These are phyloP conservation scores for Trichoderma lentiforme DNA, from an alignment of 2,329 filamentous ascomycete species.

Conservation along the genomic window DNA sequence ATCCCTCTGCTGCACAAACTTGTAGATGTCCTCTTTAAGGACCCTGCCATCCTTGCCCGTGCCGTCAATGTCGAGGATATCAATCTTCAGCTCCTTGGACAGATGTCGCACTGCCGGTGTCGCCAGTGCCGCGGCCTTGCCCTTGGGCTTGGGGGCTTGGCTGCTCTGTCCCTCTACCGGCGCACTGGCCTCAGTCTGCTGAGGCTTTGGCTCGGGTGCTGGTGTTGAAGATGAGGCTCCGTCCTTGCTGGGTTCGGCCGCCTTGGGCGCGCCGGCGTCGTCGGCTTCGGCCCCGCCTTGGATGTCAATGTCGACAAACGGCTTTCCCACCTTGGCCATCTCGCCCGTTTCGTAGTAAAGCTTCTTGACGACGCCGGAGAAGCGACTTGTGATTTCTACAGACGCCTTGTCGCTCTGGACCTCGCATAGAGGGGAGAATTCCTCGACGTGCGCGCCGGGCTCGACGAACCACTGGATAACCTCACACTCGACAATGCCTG, in stretches of 20 bases:
- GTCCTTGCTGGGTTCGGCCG: slow-evolving; percentile 31
- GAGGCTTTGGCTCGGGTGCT: slow-evolving; percentile 20
- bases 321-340: slow-evolving; percentile 92
- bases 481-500: slow-evolving; percentile 96
- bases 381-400: slow-evolving; percentile 90
- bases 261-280: slow-evolving; percentile 35
- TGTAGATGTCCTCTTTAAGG: slow-evolving; percentile 85
- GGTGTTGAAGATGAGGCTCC: slow-evolving; percentile 27
- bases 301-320: slow-evolving; percentile 92
- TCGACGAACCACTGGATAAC: slow-evolving; percentile 99
- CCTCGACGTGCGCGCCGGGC: slow-evolving; percentile 89
- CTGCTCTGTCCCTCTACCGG: background rate
- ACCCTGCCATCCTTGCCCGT: slow-evolving; percentile 90
- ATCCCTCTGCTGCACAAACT: slow-evolving; percentile 58
- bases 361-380: slow-evolving; percentile 93
- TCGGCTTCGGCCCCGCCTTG: slow-evolving; percentile 63
- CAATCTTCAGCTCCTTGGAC: slow-evolving; percentile 72
- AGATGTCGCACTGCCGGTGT: slow-evolving; percentile 91
- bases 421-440: slow-evolving; percentile 97
- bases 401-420: slow-evolving; percentile 97
- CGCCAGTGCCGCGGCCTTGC: slow-evolving; percentile 71
- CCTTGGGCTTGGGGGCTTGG: slow-evolving; percentile 37
- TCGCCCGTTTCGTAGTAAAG: slow-evolving; percentile 93
- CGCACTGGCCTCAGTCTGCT: background rate
- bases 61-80: slow-evolving; percentile 75